Base-by-base conservation (phyloP, 805 yeast species). In the Pichia phayaonensis region DNA sequence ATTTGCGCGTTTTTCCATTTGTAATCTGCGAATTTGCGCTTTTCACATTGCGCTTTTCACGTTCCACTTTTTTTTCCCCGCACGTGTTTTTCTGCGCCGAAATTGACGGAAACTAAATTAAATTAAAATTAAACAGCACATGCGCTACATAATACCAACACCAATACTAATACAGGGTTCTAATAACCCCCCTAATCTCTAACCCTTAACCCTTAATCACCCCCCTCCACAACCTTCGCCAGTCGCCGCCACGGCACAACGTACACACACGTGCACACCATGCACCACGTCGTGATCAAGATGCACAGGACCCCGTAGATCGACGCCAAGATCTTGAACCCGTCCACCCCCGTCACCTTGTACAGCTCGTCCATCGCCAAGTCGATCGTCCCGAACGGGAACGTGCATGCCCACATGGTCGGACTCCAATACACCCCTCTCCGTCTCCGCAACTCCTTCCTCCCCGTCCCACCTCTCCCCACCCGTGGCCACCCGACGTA, bases 371-470 rank as follows among this genome's bases (percentile, higher is more conserved):
- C 64, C 51, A 79, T 74, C 2, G 88, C 79, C 15, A 84, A 63
- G 0, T 84, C 72, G 83, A 86, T 81, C 0, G 95, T 87, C 2
- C 96, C 97, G 58, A 89, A 60, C 4, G 96, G 97, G 82, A 90
- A 90, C 55, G 96, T 86, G 72, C 86, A 77, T 18, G 90, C 81
- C 96, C 96, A 86, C 80, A 81, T 80, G 1, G 78, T 74, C 55
- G 73, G 72, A 27, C 72, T 69, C 68, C 80, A 82, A 31, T 26
- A 26, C 3, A 27, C 13, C 10, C 4, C 7, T 7, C 13, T 11
- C 4, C 31, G 13, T 27, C 13, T 29, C 34, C 13, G 12, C 7
- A 8, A 10, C 7, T 45, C 12, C 2, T 26, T 41, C 3, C n/a
- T 13, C 34, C 31, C 4, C 13, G 7, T 27, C 13, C 13, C 11